phyloP scores from a whole-genome alignment of 2,329 filamentous ascomycete species.

The Nakataea oryzae region DNA sequence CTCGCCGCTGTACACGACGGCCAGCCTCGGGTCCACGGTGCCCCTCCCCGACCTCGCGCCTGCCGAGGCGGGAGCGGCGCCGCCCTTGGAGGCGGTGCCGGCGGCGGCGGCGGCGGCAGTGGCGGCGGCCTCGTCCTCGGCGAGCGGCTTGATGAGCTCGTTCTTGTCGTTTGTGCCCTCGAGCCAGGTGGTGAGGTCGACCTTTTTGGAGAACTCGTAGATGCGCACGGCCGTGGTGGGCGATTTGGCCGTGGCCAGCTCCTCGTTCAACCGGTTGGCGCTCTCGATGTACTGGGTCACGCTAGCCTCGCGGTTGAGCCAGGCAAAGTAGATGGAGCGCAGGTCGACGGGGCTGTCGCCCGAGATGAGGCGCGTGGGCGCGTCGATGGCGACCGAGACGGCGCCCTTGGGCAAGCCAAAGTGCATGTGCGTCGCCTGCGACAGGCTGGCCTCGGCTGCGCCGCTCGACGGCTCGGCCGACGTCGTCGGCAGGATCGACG shows the following conservation, averaged over 20 bases:
- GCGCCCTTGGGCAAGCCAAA: conserved; percentile 51
- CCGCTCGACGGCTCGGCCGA: conserved; percentile 44
- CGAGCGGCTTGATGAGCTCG: conserved; percentile 82
- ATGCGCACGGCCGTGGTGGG: conserved; percentile 62
- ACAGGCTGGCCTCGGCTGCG: conserved; percentile 52
- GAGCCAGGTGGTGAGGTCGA: conserved; percentile 89
- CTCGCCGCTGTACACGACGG: conserved; percentile 86
- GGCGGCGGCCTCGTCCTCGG: conserved; percentile 45
- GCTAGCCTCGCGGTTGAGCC: conserved; percentile 82
- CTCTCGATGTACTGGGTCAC: conserved; percentile 87
- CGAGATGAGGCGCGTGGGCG: conserved; percentile 80
- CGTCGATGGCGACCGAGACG: conserved; percentile 56
- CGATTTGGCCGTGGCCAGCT: conserved; percentile 44
- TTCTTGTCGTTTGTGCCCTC: conserved; percentile 83
- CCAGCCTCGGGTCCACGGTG: conserved; percentile 66
- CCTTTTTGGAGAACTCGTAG: conserved; percentile 79
- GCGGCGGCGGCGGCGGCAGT: conserved; percentile 24
- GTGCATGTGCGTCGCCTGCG: conserved; percentile 67
- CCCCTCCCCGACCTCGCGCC: conserved; percentile 49
- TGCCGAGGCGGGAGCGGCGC: conserved; percentile 28
- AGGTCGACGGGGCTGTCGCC: conserved; percentile 65
- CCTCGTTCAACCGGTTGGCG: conserved; percentile 69
- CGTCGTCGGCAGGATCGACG: conserved; percentile 62
- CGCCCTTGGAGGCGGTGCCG: conserved; percentile 24
- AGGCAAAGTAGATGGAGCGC: conserved; percentile 92